Conservation (phyloP, 495 filamentous ascomycete genomes). For the Apodospora peruviana region DNA sequence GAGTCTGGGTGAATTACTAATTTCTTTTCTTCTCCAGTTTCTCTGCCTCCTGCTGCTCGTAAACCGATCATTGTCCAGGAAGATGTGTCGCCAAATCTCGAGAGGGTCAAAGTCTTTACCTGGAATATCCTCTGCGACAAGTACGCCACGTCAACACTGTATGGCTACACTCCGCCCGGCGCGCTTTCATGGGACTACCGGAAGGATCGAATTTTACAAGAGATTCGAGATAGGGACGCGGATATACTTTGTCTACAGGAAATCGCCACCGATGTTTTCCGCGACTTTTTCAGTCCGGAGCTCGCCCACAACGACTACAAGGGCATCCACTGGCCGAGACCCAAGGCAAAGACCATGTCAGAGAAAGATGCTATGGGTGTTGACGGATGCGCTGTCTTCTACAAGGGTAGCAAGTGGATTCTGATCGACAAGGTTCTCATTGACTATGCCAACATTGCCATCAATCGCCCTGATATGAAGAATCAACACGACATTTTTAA, state of each 20-base stretch:
- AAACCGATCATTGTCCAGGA: constrained; percentile 44
- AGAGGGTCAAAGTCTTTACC: constrained; percentile 69
- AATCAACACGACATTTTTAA: constrained; percentile 95
- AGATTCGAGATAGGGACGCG: constrained; percentile 72
- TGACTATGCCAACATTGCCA: constrained; percentile 85
- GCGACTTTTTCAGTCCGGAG: constrained; percentile 78
- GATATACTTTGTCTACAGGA: constrained; percentile 94
- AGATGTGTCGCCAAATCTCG: constrained; percentile 40
- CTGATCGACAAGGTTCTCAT: constrained; percentile 88
- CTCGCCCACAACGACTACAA: constrained; percentile 84
- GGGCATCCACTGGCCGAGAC: constrained; percentile 84
- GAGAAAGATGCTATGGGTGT: constrained; percentile 80
- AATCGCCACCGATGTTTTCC: constrained; percentile 82
- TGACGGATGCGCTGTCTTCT: constrained; percentile 95
- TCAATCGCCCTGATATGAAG: constrained; percentile 92
- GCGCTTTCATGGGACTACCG: constrained; percentile 83
- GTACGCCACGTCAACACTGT: constrained; percentile 73
- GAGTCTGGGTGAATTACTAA: too few species aligned
- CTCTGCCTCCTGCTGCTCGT: constrained; percentile 57
- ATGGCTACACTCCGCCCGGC: constrained; percentile 79
- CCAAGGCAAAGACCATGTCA: constrained; percentile 82
- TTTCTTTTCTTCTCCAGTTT: constrained; percentile 49
- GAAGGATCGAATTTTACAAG: constrained; percentile 69
- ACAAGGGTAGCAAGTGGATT: constrained; percentile 86
- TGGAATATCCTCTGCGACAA: constrained; percentile 95